These are phyloP conservation scores for Penicillium cinerascens DNA, from an alignment of 495 filamentous ascomycete genomes.

Conservation along the genomic window DNA sequence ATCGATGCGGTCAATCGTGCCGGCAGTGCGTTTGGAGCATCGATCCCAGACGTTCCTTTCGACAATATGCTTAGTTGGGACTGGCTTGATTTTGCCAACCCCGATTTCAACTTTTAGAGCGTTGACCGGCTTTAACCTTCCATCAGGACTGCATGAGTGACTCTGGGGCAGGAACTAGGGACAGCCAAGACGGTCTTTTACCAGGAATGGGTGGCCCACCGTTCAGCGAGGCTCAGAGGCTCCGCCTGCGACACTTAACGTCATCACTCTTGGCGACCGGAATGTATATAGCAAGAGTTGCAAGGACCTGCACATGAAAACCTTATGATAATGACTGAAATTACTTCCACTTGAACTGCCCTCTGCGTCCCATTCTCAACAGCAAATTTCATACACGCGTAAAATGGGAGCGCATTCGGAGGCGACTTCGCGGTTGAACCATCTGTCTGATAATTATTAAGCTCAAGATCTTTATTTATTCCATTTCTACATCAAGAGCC, in stretches of 20 bases:
- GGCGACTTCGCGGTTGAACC: too few species aligned
- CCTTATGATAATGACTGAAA: background rate
- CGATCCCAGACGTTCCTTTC: slow-evolving; percentile 49
- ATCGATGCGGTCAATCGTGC: slow-evolving; percentile 58
- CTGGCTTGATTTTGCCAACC: slow-evolving; percentile 58
- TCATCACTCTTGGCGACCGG: background rate
- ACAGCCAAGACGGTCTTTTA: background rate
- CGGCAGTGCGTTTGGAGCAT: slow-evolving; percentile 52
- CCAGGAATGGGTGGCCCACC: background rate
- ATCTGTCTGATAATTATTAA: too few species aligned
- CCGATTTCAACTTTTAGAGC: slow-evolving; percentile 32
- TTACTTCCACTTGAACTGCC: too few species aligned
- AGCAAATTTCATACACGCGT: background rate
- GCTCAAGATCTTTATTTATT: too few species aligned
- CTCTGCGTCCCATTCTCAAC: too few species aligned
- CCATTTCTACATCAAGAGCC: too few species aligned
- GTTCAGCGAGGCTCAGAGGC: background rate
- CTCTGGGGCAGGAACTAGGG: background rate
- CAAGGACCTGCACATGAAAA: background rate
- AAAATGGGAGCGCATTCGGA: too few species aligned
- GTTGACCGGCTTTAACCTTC: background rate
- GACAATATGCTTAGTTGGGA: slow-evolving; percentile 55
- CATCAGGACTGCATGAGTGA: background rate
- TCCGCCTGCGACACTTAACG: background rate
- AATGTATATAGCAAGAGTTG: background rate